Evolutionary conservation across 1,284 basidiomycete species (phyloP), one percentile per base, ranked within the genome.

Genomic region (Kalmanozyma brasiliensis): DNA sequence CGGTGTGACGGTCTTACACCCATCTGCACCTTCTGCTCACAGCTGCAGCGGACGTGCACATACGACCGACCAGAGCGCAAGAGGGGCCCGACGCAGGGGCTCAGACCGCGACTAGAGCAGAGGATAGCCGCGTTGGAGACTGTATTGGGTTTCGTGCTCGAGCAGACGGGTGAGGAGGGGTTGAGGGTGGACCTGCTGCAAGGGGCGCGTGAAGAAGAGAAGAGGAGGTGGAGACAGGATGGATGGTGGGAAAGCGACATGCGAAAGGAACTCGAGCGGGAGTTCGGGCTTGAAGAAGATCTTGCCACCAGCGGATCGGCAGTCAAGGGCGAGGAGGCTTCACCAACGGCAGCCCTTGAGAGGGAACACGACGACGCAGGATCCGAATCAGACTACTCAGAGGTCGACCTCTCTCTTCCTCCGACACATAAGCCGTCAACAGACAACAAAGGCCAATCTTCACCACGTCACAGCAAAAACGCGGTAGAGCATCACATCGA

Each of bases 21-120:
- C 14, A 34, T 58, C 22, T 72, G 69, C 19, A 47, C 43, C 2
- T 64, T 60, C 16, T 72, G 69, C 35, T 13, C 40, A 4, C 33
- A 36, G 8, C 52, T 60, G 30, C 17, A 17, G 4, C 51, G 60
- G 3, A 36, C 22, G 0, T 72, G 69, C 36, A 67, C 69, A 10
- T 72, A 72, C 34, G 37, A 49, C 11, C 56, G 69, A 23, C 69
- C 69, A 9, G 64, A 64, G 32, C 52, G 69, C 17, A 72, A 72
- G 23, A 30, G 69, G 1, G 69, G 69, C 0, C 69, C 69, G 4
- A 61, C 57, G 1, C 64, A 67, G 29, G 69, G 69, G 0, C n/a
- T 72, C 14, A 33, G 69, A 2, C 64, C 60, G 4, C 34, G 46
- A 17, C 36, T 72, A 9, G 69, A 72, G 41, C 35, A 48, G n/a